Percentiles rank a stretch among this genome's conserved stretches.
These are phyloP conservation scores for Agrocybe pediades DNA, from an alignment of 768 basidiomycete genomes.

Conservation along the genomic window DNA sequence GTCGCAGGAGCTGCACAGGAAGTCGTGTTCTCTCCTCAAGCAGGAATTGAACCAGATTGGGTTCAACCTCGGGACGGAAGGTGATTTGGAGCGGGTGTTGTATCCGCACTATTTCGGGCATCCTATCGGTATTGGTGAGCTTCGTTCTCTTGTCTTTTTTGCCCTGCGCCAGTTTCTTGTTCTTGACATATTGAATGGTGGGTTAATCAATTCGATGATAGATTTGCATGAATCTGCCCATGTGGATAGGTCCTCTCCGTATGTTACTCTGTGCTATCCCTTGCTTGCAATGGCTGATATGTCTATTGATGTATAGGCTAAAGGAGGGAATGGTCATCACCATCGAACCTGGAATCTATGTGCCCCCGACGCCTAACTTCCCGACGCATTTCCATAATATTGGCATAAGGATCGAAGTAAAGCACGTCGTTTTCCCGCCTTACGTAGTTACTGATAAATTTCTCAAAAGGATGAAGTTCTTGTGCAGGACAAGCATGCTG, in stretches of 20 bases:
- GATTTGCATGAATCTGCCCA: constrained; percentile 88
- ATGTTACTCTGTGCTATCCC: constrained; percentile 24
- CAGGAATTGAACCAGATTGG: constrained; percentile 79
- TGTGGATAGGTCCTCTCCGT: constrained; percentile 57
- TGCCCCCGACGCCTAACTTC: constrained; percentile 77
- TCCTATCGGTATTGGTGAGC: constrained; percentile 84
- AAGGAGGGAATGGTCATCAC: constrained; percentile 90
- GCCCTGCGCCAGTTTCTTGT: no score
- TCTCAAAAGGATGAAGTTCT: constrained; percentile 69
- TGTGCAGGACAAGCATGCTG: constrained; percentile 59
- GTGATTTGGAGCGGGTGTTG: constrained; percentile 70
- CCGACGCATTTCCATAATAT: constrained; percentile 90
- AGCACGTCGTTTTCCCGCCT: neutral
- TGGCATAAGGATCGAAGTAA: constrained; percentile 88
- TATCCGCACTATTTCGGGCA: constrained; percentile 96
- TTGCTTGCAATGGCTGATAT: neutral
- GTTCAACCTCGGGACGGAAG: constrained; percentile 53
- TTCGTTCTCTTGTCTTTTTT: neutral
- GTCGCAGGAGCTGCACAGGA: constrained; percentile 76
- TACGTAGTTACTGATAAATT: neutral
- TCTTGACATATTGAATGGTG: constrained; percentile 6
- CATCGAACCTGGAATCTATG: constrained; percentile 90
- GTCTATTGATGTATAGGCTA: constrained; percentile 50
- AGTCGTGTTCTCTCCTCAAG: constrained; percentile 66
- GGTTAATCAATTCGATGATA: constrained; percentile 23